Base-by-base conservation (phyloP, 1,139 yeast species). In the Protomyces pachydermus region DNA sequence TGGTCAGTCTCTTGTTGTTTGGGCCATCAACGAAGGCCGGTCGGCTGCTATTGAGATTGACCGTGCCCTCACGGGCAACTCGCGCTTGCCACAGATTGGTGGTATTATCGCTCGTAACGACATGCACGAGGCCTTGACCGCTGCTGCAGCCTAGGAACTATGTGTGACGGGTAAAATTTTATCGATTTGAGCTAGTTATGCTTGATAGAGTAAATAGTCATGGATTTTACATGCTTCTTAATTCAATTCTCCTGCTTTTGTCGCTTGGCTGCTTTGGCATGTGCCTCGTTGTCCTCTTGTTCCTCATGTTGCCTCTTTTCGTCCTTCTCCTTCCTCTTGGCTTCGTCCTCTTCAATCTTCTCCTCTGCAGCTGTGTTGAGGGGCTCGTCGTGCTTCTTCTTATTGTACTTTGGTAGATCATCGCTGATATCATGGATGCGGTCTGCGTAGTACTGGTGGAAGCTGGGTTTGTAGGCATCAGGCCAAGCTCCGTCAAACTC, bases 21-120 rank as follows among this genome's bases (percentile, higher is more conserved):
- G 98, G 98, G 98, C 98, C 79, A 93, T 93, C 72, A 98, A 93
- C 79, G 98, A 93, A 79, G 98, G 98, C 71, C 86, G 98, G 80
- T 97, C 93, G 78, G 89, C 97, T 82, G 98, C 98, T 50, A 84
- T 97, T 71, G 91, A 89, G 72, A 95, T 93, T 68, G 98, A 93
- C 74, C 77, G 80, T 71, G 88, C 76, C 75, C 81, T 93, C 76
- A 85, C 85, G 85, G 91, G 93, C 39, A 77, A 82, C 68, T 82
- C 96, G 42, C 82, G 89, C 74, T 82, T 93, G 71, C 98, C 98
- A 67, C 97, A 96, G 55, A 88, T 88, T 73, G 98, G 98, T 64
- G 87, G 96, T 50, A 87, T 93, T 32, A 60, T 60, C 23, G 48
- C 35, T 28, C 32, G 57, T 16, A 23, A n/a, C 37, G 34, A 25